Percentiles rank a stretch among this genome's conserved stretches.
phyloP scores from a whole-genome alignment of 2,329 filamentous ascomycete species.

The Penicillium sp. region DNA sequence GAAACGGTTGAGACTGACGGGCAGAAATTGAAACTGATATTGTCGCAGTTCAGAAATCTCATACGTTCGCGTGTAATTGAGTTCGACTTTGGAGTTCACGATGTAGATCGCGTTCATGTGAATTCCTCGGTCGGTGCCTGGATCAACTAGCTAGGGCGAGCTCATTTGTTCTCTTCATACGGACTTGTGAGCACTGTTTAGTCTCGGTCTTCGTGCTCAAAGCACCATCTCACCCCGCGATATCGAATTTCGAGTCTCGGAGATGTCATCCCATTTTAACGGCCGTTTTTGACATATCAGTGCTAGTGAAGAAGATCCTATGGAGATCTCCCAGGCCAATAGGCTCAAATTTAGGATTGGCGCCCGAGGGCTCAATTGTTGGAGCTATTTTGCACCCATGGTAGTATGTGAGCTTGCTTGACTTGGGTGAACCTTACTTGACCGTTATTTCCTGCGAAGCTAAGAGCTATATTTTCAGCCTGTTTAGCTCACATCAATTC shows the following conservation, averaged over 20 bases:
- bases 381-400: background rate
- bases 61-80: background rate
- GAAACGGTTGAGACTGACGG: background rate
- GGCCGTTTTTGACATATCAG: no score
- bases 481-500: no score
- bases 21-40: background rate
- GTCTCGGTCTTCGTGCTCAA: background rate
- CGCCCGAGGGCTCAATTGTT: background rate
- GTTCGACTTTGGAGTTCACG: background rate
- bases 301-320: no score
- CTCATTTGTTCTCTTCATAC: no score
- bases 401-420: background rate
- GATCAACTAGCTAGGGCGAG: no score
- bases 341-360: background rate
- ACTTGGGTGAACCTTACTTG: background rate
- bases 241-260: background rate
- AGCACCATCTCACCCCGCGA: background rate
- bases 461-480: no score
- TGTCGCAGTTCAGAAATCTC: background rate
- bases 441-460: background rate
- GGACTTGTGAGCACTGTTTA: background rate
- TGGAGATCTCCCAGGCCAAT: background rate
- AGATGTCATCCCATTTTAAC: background rate
- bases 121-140: no score
- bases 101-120: background rate